Evolutionary conservation across 495 filamentous ascomycete species (phyloP), one percentile per base, ranked within the genome.

Genomic region (Penicillium fimorum): DNA sequence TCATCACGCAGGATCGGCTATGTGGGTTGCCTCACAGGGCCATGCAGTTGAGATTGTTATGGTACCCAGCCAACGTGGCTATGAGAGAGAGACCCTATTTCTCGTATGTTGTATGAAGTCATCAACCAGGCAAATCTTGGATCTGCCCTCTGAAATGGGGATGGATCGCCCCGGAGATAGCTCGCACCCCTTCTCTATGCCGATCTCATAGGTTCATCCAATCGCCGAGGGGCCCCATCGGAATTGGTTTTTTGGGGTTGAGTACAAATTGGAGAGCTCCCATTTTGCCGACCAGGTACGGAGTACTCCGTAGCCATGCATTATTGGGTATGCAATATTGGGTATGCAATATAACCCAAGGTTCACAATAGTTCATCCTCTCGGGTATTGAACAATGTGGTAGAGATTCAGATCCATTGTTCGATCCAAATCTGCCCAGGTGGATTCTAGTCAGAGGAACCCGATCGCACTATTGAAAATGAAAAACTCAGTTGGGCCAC

Each of bases 61-160:
- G 52, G 56, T 57, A 51, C 59, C 57, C 35, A 53, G 58, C 54
- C 62, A 66, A 65, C 57, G 60, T 68, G 62, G 62, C 52, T 55
- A 20, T 13, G 55, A 35, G 17, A 18, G 20, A 50, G 8, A 27
- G 25, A 3, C 18, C n/a, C 56, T 44, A 45, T 48, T 25, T 49
- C 38, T 20, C 33, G 27, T n/a, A 53, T 35, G n/a, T 32, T 42
- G 15, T 46, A 62, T 63, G 63, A 54, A 62, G 60, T 65, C 59
- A 59, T 46, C 41, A n/a, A 18, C 12, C 35, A 25, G 24, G 6
- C 10, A 25, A 45, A 54, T 46, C 32, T 18, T 54, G 52, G 52
- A 45, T 54, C 43, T 22, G 20, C 41, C 17, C 24, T 32, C 52
- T 45, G 7, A 13, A 47, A 47, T 47, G 8, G 42, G 52, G 42